These are phyloP conservation scores for Talaromyces thailandensis DNA, from an alignment of 495 filamentous ascomycete species.

Conservation along the genomic window DNA sequence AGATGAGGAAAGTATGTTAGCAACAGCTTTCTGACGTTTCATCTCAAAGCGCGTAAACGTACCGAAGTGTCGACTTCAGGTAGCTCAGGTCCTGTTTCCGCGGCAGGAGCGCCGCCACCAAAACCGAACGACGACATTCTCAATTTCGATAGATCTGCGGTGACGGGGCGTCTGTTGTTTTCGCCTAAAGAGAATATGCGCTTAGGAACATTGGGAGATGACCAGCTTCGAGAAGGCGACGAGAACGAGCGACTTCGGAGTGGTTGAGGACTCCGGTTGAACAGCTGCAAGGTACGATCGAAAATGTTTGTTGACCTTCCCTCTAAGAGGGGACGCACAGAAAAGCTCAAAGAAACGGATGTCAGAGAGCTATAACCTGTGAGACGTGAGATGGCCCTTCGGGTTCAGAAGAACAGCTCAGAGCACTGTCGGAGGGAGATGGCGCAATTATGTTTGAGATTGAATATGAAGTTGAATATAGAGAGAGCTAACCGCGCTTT, in stretches of 20 bases:
- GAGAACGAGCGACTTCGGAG: slow-evolving; percentile 36
- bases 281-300: slow-evolving; percentile 29
- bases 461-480: slow-evolving; percentile 5
- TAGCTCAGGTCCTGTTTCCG: slow-evolving; percentile 35
- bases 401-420: background rate
- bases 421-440: background rate
- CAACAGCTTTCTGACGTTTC: too few relatives aligned
- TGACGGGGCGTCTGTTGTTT: slow-evolving; percentile 25
- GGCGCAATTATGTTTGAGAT: background rate
- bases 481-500: background rate
- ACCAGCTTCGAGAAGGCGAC: slow-evolving; percentile 11
- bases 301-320: slow-evolving; percentile 29
- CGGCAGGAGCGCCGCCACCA: slow-evolving; percentile 21
- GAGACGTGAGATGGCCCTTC: background rate
- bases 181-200: slow-evolving; percentile 25
- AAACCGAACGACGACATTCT: slow-evolving; percentile 71
- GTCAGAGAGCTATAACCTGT: background rate
- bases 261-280: slow-evolving; percentile 30
- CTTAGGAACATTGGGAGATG: slow-evolving; percentile 31
- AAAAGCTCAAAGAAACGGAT: background rate
- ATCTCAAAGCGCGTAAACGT: slow-evolving; percentile 10
- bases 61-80: slow-evolving; percentile 42
- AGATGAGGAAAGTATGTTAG: background rate
- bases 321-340: slow-evolving; percentile 12
- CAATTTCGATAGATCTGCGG: slow-evolving; percentile 28